Conservation (phyloP, 352 stramenopile species). For the Blastocystis sp. region DNA sequence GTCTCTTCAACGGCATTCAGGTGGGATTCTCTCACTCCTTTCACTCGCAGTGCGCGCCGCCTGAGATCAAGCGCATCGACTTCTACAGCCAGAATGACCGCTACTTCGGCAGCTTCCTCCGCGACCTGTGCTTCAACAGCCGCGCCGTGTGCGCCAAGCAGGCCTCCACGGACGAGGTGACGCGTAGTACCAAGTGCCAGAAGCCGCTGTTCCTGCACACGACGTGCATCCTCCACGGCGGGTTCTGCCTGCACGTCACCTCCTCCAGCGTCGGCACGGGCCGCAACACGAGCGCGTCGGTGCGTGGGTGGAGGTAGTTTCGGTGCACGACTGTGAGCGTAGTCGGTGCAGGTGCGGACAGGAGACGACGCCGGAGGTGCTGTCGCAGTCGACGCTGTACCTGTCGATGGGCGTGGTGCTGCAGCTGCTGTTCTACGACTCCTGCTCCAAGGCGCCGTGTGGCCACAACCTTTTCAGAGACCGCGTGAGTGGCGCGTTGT, state of each 20-base stretch:
- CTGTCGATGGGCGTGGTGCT: slow-evolving; percentile 55
- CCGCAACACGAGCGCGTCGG: background rate
- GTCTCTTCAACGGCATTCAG: slow-evolving; percentile 32
- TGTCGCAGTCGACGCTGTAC: background rate
- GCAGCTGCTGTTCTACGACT: slow-evolving; percentile 54
- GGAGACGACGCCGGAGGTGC: slow-evolving; percentile 41
- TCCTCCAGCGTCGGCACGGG: slow-evolving; percentile 17
- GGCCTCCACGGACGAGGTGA: background rate
- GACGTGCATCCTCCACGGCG: slow-evolving; percentile 26
- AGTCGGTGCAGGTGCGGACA: slow-evolving; percentile 63
- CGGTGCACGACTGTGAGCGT: background rate
- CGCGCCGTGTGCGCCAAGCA: slow-evolving; percentile 6
- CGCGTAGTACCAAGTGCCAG: slow-evolving; percentile 23
- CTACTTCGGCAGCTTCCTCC: slow-evolving; percentile 44
- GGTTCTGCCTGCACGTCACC: slow-evolving; percentile 2
- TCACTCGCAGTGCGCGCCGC: background rate
- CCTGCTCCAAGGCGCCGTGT: background rate
- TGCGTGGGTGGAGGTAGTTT: slow-evolving; percentile 36
- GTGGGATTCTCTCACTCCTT: background rate
- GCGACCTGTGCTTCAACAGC: slow-evolving; percentile 22
- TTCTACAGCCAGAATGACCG: slow-evolving; percentile 66
- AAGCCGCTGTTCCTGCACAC: slow-evolving; percentile 36
- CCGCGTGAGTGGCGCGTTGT: background rate
- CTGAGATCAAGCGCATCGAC: slow-evolving; percentile 67
- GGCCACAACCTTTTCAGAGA: slow-evolving; percentile 36